phyloP scores from a whole-genome alignment of 345 rosid genomes.

The Aquilaria sinensis region DNA sequence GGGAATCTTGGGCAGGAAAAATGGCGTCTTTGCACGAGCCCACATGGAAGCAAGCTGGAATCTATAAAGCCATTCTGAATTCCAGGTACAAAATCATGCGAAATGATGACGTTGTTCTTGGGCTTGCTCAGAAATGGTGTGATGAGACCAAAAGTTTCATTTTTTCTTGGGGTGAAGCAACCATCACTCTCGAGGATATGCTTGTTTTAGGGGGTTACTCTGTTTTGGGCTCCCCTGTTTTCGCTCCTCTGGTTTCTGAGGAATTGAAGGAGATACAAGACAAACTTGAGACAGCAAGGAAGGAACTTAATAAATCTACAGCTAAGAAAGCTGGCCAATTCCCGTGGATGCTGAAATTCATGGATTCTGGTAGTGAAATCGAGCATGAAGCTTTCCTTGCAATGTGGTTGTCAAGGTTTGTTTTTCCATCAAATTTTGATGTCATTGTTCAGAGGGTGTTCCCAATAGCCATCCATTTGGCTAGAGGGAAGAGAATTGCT shows the following conservation, averaged over 20 bases:
- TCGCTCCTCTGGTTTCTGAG: slow-evolving; percentile 9
- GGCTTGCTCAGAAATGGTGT: slow-evolving; percentile 41
- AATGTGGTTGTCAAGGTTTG: slow-evolving; percentile 32
- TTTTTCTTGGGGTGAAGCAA: slow-evolving; percentile 55
- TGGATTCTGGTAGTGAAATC: slow-evolving; percentile 15
- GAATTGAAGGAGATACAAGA: slow-evolving; percentile 1
- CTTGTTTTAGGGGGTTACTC: slow-evolving; percentile 37
- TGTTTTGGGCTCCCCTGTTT: slow-evolving; percentile 41
- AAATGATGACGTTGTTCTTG: slow-evolving; percentile 22
- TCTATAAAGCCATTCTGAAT: slow-evolving; percentile 33
- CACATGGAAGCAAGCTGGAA: slow-evolving; percentile 43
- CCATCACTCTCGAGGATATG: slow-evolving; percentile 42
- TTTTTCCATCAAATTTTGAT: slow-evolving; percentile 1
- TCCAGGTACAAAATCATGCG: slow-evolving; percentile 19
- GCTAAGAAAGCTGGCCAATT: background rate
- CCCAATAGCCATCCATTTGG: slow-evolving; percentile 28
- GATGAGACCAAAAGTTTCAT: slow-evolving; percentile 40
- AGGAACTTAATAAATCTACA: background rate
- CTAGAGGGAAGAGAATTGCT: slow-evolving; percentile 35
- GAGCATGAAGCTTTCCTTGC: slow-evolving; percentile 47
- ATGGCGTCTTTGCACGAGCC: slow-evolving; percentile 26
- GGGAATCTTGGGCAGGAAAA: slow-evolving; percentile 34
- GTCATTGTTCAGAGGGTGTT: slow-evolving; percentile 1
- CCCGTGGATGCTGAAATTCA: slow-evolving; percentile 25
- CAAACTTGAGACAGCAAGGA: slow-evolving; percentile 8